Evolutionary conservation across 2,329 filamentous ascomycete genomes (phyloP), one percentile per base, ranked within the genome.

Genomic region (Paracorniculantispora psalliotae): DNA sequence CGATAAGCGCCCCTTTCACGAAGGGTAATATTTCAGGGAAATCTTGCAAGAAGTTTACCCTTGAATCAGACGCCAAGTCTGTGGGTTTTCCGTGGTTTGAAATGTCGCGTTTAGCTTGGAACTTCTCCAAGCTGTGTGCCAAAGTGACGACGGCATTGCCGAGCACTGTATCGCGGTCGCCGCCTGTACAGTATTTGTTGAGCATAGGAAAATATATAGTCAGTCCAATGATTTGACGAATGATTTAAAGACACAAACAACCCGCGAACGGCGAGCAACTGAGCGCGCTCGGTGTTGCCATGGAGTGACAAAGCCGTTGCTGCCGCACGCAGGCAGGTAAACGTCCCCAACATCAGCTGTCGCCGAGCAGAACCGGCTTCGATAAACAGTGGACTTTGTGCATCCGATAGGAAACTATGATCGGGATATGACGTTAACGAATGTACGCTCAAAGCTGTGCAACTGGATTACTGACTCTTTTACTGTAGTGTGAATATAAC

Each of bases 401-500:
- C 15, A 17, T 48, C 25, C 5, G 19, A 26, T 3, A 48, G 26
- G 12, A 48, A 48, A 9, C 46, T 48, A 3, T 25, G 17, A 15
- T n/a, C n/a, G n/a, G n/a, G n/a, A n/a, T n/a, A n/a, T n/a, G n/a
- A n/a, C n/a, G n/a, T n/a, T 41, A 19, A 6, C 12, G 4, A 19
- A n/a, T 19, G 17, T 19, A 3, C n/a, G n/a, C n/a, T n/a, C 7
- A 41, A 4, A 17, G n/a, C 3, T 2, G 19, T 12, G 2, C 25
- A 23, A 8, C 4, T 21, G 8, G 2, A n/a, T n/a, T n/a, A 49
- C 52, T 48, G 60, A 71, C 69, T 69, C 66, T 47, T 67, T 67
- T 0, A 71, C 65, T 0, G 67, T 70, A 1, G 65, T 54, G 53
- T 71, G 68, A 6, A 71, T 66, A 46, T 71, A 69, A 0, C 59